These are phyloP conservation scores for Symbiodinium natans DNA, from an alignment of 73 alveolate genomes.

Conservation along the genomic window DNA sequence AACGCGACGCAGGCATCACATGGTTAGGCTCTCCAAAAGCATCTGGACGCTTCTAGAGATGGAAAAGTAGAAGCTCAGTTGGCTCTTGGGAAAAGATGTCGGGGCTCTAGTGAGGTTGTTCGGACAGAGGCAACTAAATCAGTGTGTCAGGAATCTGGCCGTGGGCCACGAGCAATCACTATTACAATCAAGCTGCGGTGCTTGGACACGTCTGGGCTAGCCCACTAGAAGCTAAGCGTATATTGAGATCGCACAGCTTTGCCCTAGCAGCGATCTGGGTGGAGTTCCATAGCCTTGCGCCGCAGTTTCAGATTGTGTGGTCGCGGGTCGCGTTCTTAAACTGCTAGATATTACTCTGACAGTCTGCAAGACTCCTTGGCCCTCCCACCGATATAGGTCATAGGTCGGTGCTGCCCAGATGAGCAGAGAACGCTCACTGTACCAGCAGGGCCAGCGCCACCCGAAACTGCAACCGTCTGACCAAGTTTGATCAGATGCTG, in stretches of 20 bases:
- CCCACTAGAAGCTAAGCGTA: not conserved
- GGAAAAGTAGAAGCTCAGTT: not conserved
- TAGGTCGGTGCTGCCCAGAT: not conserved
- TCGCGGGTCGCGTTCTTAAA: too few species aligned
- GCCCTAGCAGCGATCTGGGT: not conserved
- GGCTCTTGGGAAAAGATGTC: not conserved
- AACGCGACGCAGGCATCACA: not conserved
- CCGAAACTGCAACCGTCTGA: not conserved
- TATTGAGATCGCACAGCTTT: not conserved
- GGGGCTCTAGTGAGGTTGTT: not conserved
- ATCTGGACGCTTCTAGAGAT: not conserved
- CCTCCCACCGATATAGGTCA: not conserved
- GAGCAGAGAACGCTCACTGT: too few species aligned
- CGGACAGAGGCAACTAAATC: not conserved
- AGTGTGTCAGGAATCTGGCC: too few species aligned
- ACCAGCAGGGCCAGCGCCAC: too few species aligned
- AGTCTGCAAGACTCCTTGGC: not conserved
- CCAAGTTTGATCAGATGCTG: constrained; percentile 12
- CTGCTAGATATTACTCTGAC: too few species aligned
- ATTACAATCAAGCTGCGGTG: too few species aligned
- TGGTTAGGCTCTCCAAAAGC: not conserved
- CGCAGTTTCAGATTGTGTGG: too few species aligned
- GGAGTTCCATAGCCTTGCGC: too few species aligned
- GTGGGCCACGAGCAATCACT: too few species aligned
- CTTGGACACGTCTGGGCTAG: too few species aligned